Conservation (phyloP, 2,329 filamentous ascomycete genomes). For the Venturia carpophila region DNA sequence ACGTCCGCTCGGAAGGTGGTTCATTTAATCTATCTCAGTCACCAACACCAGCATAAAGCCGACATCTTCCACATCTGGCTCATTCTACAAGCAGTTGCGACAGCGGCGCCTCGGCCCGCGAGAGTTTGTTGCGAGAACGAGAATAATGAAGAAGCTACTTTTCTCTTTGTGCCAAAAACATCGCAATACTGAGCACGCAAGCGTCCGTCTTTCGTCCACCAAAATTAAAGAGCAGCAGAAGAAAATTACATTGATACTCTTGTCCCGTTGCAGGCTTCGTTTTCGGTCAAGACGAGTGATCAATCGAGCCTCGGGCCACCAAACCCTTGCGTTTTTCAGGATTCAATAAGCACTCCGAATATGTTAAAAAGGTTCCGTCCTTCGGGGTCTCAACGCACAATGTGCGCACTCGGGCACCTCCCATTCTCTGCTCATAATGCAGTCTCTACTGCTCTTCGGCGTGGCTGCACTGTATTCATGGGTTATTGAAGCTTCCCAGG, state of each 20-base stretch:
- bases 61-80: neutral
- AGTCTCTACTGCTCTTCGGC: neutral
- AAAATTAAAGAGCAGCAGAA: neutral
- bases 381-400: neutral
- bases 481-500: neutral
- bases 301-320: neutral
- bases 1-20: neutral
- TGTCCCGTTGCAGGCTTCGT: neutral
- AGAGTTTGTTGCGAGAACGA: neutral
- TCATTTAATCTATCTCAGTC: neutral
- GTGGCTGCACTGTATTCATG: neutral
- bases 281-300: neutral
- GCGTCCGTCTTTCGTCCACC: neutral
- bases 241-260: neutral
- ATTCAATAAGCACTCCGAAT: neutral
- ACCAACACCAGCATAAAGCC: neutral
- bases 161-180: neutral
- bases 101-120: neutral
- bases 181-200: neutral
- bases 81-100: neutral
- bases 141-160: neutral
- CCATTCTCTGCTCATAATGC: neutral
- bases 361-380: neutral
- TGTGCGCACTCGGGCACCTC: too few relatives aligned
- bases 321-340: too few relatives aligned